These are phyloP conservation scores for Lyophyllum shimeji DNA, from an alignment of 768 basidiomycete genomes.

Conservation along the genomic window DNA sequence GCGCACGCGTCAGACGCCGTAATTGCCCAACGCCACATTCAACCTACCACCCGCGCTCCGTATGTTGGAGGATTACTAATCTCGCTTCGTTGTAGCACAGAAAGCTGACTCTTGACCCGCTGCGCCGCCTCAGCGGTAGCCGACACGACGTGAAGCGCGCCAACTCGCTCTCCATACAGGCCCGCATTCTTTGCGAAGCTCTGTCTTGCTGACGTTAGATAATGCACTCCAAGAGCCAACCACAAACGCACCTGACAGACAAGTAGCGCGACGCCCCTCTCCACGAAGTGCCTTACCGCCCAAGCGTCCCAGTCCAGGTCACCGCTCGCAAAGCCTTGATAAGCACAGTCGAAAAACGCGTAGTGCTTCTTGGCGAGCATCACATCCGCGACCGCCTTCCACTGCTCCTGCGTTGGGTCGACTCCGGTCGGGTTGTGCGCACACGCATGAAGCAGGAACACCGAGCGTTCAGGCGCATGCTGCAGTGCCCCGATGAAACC, in stretches of 20 bases:
- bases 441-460: conserved; percentile 90
- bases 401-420: conserved; percentile 88
- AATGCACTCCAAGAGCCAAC: neutral
- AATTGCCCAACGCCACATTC: neutral
- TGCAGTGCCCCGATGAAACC: conserved; percentile 64
- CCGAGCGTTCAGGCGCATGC: conserved; percentile 70
- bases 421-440: conserved; percentile 98
- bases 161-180: conserved; percentile 91
- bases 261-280: conserved; percentile 69
- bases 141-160: conserved; percentile 86
- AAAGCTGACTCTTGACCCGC: conserved; percentile 83
- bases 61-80: conserved; percentile 94
- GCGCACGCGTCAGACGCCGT: conserved; percentile 7
- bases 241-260: conserved; percentile 77
- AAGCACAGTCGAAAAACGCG: conserved; percentile 94
- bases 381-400: conserved; percentile 72
- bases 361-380: conserved; percentile 77
- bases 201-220: conserved; percentile 35
- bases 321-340: conserved; percentile 96
- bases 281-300: conserved; percentile 87
- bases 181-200: conserved; percentile 98
- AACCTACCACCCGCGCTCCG: conserved; percentile 78
- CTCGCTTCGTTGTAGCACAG: conserved; percentile 89
- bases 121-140: conserved; percentile 61
- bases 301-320: conserved; percentile 89